Conservation (phyloP, 1,139 yeast species). For the Zygosaccharomyces sapae region DNA sequence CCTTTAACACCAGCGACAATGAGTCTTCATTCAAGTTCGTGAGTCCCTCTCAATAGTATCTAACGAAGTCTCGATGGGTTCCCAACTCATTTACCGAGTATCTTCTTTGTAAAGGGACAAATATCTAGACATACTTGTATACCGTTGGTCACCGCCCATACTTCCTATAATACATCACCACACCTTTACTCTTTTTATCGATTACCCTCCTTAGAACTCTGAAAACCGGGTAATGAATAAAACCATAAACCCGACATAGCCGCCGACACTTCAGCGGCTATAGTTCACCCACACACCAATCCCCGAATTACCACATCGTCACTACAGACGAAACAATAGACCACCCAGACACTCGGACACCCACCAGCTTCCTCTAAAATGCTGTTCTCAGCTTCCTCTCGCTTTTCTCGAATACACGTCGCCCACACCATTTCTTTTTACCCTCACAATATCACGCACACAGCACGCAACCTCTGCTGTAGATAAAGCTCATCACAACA, state of each 20-base stretch:
- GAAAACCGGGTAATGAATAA: no score
- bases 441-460: constrained; percentile 3
- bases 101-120: no score
- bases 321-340: no score
- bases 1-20: constrained; percentile 13
- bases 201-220: no score
- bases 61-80: constrained; percentile 11
- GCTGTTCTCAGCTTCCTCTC: constrained; percentile 3
- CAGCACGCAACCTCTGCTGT: constrained; percentile 1
- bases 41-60: constrained; percentile 9
- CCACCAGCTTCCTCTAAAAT: constrained; percentile 3
- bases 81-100: constrained; percentile 7
- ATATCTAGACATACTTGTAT: no score
- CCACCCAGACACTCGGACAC: background rate
- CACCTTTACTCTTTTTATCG: no score
- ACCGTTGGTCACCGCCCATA: no score
- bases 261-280: constrained; percentile 38
- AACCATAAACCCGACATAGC: no score
- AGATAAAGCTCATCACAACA: background rate
- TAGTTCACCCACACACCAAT: constrained; percentile 24
- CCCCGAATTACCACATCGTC: no score
- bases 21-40: constrained; percentile 5
- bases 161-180: no score
- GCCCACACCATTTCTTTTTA: background rate
- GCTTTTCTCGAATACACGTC: background rate